Conservation (phyloP, 768 basidiomycete species). For the Kwoniella sp. region DNA sequence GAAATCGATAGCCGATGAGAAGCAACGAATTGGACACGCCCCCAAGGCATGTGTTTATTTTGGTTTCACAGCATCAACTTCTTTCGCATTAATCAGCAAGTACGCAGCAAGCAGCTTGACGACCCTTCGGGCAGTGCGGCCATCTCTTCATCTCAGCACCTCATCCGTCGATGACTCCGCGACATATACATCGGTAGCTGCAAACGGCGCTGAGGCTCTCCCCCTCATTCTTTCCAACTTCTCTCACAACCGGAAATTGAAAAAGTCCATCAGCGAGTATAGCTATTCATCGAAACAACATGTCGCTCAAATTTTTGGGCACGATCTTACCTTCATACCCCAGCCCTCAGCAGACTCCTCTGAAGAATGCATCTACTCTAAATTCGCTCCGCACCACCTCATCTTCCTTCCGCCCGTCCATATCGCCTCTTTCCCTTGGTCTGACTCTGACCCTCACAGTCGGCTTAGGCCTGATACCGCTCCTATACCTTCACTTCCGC, state of each 20-base stretch:
- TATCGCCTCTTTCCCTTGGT: not conserved
- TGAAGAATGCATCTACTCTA: not conserved
- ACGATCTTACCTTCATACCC: not conserved
- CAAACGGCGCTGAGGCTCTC: too few species aligned
- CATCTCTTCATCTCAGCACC: too few species aligned
- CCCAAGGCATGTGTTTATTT: not conserved
- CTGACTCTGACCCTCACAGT: not conserved
- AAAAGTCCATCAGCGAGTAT: not conserved
- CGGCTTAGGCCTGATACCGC: conserved; percentile 11
- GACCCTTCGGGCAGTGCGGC: too few species aligned
- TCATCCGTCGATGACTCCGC: too few species aligned
- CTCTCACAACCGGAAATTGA: too few species aligned
- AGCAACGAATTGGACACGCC: not conserved
- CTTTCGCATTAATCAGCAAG: too few species aligned
- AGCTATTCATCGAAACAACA: not conserved
- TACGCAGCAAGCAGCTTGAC: too few species aligned
- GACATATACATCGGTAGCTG: too few species aligned
- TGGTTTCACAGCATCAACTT: too few species aligned
- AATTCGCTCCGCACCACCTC: not conserved
- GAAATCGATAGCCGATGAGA: not conserved
- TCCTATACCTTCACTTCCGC: conserved; percentile 14
- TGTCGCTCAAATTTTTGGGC: not conserved
- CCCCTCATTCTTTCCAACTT: too few species aligned
- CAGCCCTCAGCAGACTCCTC: not conserved
- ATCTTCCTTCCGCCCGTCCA: not conserved